Base-by-base conservation (phyloP, 306 rosid species). In the Argentina anserina region DNA sequence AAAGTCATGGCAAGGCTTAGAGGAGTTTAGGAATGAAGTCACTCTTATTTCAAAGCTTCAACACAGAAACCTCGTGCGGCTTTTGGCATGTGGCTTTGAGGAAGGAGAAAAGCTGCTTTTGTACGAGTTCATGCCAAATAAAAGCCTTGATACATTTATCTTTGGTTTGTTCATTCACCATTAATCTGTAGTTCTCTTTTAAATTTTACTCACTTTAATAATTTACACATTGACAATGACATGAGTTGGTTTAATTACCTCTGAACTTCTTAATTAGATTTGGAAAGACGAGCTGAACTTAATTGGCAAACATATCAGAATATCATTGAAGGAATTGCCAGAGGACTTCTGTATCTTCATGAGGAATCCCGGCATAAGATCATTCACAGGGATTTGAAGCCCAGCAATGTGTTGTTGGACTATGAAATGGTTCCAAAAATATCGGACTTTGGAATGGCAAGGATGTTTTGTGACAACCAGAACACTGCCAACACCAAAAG, bases 1-100 rank as follows among this genome's bases (percentile, higher is more conserved):
- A 53, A 85, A 86, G 68, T 90, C 93, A 6, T 68, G 87, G 85
- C 97, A 90, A 75, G 93, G 97, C 36, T 50, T 78, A 53, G 78
- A 81, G 39, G 97, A 90, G 78, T 85, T 88, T 6, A 90, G 72
- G 67, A 90, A 90, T 64, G 91, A 90, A 74, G 73, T 90, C 26
- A 72, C 74, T 46, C 60, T 86, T 10, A 79, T 90, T 23, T 81
- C 87, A 10, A 88, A 86, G 72, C 93, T 90, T 69, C 94, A 90
- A 53, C 92, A 85, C 33, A 83, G 75, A 71, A 90, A 88, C 79
- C 83, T 90, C 34, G 89, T 87, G 69, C 86, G 82, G 80, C 82
- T 90, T 25, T 59, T 90, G 49, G 97, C 92, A 0, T 90, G 81
- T 64, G 67, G 82, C 75, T 36, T 85, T 42, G 90, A 86, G 31